Evolutionary conservation across 176 grass and related monocot species (phyloP).

Genomic region (Eragrostis nindensis): DNA sequence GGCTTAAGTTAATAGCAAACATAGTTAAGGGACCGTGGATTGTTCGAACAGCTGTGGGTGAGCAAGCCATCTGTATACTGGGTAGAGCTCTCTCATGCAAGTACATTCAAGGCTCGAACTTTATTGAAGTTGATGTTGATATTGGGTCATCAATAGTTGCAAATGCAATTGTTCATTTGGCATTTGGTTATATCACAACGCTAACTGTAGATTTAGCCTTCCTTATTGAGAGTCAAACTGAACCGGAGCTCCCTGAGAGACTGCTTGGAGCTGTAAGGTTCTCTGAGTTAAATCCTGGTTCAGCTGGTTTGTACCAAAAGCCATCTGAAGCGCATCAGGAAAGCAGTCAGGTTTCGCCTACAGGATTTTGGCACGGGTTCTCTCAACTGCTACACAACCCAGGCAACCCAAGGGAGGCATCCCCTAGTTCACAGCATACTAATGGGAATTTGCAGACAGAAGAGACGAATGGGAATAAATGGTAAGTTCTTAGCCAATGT

Average conservation of each 20-base stretch:
- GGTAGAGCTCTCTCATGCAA: conserved; percentile 85
- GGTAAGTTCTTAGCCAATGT: conserved; percentile 56
- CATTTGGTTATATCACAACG: conserved; percentile 80
- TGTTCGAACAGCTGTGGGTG: conserved; percentile 91
- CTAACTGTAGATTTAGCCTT: conserved; percentile 93
- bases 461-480: conserved; percentile 43
- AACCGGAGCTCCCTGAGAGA: conserved; percentile 91
- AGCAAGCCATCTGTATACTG: conserved; percentile 93
- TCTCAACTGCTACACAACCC: conserved; percentile 66
- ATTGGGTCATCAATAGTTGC: conserved; percentile 92
- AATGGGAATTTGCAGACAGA: conserved; percentile 64
- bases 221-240: conserved; percentile 80
- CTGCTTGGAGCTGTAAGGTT: conserved; percentile 89
- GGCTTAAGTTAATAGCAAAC: conserved; percentile 95
- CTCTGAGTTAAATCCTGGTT: conserved; percentile 71
- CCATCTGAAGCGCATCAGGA: conserved; percentile 57
- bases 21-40: conserved; percentile 88
- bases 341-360: conserved; percentile 37
- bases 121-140: conserved; percentile 94
- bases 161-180: conserved; percentile 95
- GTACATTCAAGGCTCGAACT: conserved; percentile 70
- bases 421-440: conserved; percentile 39
- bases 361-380: conserved; percentile 77
- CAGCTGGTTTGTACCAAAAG: conserved; percentile 62
- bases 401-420: conserved; percentile 40